Evolutionary conservation across 2,329 filamentous ascomycete species (phyloP).

Genomic region (Penicillium sp.): DNA sequence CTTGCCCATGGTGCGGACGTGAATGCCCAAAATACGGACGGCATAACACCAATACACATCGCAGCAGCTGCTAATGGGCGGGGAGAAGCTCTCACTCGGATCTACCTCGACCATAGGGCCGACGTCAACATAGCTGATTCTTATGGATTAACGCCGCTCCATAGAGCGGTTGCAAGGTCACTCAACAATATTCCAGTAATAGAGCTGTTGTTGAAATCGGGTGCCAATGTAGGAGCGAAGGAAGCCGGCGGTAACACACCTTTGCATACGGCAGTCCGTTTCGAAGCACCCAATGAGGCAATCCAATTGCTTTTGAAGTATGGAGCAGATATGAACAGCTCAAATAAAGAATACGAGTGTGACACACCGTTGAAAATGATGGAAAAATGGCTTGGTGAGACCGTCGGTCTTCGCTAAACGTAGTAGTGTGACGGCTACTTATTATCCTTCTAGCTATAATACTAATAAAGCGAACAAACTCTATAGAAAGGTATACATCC

Average conservation of each 20-base stretch:
- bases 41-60: not conserved
- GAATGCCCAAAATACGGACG: not conserved
- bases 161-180: not conserved
- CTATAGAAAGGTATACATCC: too few species aligned
- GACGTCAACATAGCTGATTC: not conserved
- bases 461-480: too few species aligned
- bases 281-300: not conserved
- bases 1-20: not conserved
- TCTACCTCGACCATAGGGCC: not conserved
- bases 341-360: not conserved
- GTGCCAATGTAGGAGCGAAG: not conserved
- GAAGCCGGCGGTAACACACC: not conserved
- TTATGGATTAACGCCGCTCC: not conserved
- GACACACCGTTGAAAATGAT: not conserved
- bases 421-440: too few species aligned
- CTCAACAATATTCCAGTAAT: not conserved
- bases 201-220: not conserved
- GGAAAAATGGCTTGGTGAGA: not conserved
- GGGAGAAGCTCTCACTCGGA: not conserved
- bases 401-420: too few species aligned
- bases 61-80: not conserved
- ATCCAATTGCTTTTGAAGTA: not conserved
- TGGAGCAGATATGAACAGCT: not conserved
- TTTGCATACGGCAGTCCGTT: not conserved
- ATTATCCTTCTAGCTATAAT: too few species aligned